Evolutionary conservation across 192 early-diverging fungal species (phyloP), one percentile per base, ranked within the genome.

Genomic region (Backusella morwellensis): DNA sequence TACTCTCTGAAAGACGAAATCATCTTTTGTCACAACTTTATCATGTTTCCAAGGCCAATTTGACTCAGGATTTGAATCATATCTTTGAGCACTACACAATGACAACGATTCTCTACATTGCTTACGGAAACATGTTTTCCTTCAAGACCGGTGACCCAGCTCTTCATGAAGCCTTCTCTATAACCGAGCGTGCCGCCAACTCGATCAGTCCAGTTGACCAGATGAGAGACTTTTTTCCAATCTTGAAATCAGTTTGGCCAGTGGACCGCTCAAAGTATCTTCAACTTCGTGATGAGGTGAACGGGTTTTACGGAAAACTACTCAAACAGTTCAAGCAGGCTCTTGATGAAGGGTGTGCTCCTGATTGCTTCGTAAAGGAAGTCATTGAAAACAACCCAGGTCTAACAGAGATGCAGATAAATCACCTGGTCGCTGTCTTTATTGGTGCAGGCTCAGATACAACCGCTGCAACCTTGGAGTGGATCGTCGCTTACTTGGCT

Each of bases 361-460:
- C n/a, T 29, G 77, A 82, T 75, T 82, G 80, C 41, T 82, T 82
- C 69, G 52, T 82, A n/a, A 82, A 78, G n/a, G 73, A 77, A 19
- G 70, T 82, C 8, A 29, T 75, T 11, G 56, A 63, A 26, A 29
- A 9, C 29, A 36, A 29, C 12, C n/a, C 19, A 9, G 35, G 44
- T 1, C n/a, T 82, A 15, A 75, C 77, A 15, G 73, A 78, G 6
- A 0, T 75, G 4, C 77, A 82, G 35, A 68, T 70, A 17, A 68
- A 72, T 21, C 59, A 73, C 15, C 78, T 82, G 50, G 35, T 78
- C 8, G 69, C 73, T 3, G 40, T 77, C 6, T 82, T 82, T 75
- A 74, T 82, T 7, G 80, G 80, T 14, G 80, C 80, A 14, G 82
- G 82, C 8, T 84, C 79, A 7, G 82, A 84, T 36, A 78, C 78